Evolutionary conservation across 352 stramenopile species (phyloP).

Genomic region (Globisporangium lucens): DNA sequence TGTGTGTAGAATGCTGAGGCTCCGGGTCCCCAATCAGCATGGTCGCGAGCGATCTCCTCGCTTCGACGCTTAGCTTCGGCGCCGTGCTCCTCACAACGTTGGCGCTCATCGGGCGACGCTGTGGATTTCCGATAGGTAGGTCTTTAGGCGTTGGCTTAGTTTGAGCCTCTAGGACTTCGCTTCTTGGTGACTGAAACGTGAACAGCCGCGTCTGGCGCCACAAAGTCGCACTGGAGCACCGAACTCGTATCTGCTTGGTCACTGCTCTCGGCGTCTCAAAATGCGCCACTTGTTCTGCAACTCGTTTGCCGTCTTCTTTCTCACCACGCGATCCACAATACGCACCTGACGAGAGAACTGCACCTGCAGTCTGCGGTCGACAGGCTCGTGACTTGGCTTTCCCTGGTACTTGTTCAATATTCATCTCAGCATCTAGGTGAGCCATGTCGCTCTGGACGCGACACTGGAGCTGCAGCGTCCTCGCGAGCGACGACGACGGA

Average conservation of each 20-base stretch:
- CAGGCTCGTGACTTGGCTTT: not conserved
- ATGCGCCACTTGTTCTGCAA: not conserved
- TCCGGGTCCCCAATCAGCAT: constrained; percentile 10
- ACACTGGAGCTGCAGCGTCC: constrained; percentile 27
- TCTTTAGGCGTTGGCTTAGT: not conserved
- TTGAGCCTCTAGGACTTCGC: not conserved
- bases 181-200: constrained; percentile 28
- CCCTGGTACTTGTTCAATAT: not conserved
- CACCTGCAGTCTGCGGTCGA: constrained; percentile 9
- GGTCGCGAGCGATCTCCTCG: constrained; percentile 7
- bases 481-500: constrained; percentile 20
- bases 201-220: constrained; percentile 45
- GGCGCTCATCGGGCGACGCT: constrained; percentile 8
- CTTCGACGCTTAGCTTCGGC: constrained; percentile 10
- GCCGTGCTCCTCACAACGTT: not conserved
- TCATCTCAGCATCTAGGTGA: constrained; percentile 8
- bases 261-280: not conserved
- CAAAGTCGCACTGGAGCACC: constrained; percentile 44
- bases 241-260: constrained; percentile 15
- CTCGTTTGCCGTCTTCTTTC: not conserved
- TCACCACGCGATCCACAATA: not conserved
- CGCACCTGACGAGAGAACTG: not conserved
- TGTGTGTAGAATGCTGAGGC: too few relatives aligned
- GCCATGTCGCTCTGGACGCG: constrained; percentile 26
- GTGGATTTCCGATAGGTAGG: too few relatives aligned